Evolutionary conservation across 1,284 basidiomycete genomes (phyloP).

Genomic region (Entoloma clypeatum): DNA sequence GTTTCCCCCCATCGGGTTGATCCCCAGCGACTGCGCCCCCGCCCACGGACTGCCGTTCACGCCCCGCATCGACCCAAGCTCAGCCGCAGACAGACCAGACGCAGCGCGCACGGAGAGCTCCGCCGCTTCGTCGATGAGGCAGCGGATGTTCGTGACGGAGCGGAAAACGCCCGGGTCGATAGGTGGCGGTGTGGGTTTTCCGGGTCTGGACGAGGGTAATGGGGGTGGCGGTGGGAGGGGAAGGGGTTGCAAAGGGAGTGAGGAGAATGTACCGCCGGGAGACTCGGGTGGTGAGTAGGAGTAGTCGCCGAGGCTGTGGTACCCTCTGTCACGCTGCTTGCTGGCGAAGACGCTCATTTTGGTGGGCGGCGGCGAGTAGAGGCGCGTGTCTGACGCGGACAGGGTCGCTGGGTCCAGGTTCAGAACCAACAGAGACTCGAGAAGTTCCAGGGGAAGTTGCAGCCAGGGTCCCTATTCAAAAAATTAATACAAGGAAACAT

Average conservation of each 20-base stretch:
- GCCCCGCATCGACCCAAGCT: constrained; percentile 59
- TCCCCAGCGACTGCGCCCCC: constrained; percentile 54
- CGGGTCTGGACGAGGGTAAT: constrained; percentile 49
- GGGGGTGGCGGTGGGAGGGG: constrained; percentile 40
- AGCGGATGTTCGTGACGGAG: constrained; percentile 65
- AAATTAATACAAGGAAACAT: constrained; percentile 9
- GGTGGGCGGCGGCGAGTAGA: constrained; percentile 29
- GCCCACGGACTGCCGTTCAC: constrained; percentile 49
- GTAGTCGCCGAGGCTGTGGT: constrained; percentile 43
- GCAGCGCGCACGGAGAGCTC: constrained; percentile 78
- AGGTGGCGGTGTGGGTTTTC: constrained; percentile 69
- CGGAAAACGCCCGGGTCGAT: constrained; percentile 82
- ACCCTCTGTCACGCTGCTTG: constrained; percentile 39
- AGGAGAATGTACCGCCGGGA: constrained; percentile 37
- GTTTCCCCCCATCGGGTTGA: constrained; percentile 49
- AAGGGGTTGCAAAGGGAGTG: constrained; percentile 38
- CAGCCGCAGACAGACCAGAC: constrained; percentile 70
- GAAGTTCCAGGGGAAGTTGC: constrained; percentile 76
- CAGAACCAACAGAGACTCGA: constrained; percentile 72
- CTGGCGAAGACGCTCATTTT: constrained; percentile 21
- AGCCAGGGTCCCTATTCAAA: constrained; percentile 73
- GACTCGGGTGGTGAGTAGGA: constrained; percentile 54
- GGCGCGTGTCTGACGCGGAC: constrained; percentile 42
- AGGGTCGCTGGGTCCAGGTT: constrained; percentile 71
- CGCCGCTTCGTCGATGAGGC: constrained; percentile 79